These are phyloP conservation scores for Peronospora belbahrii DNA, from an alignment of 352 stramenopile species.

Conservation along the genomic window DNA sequence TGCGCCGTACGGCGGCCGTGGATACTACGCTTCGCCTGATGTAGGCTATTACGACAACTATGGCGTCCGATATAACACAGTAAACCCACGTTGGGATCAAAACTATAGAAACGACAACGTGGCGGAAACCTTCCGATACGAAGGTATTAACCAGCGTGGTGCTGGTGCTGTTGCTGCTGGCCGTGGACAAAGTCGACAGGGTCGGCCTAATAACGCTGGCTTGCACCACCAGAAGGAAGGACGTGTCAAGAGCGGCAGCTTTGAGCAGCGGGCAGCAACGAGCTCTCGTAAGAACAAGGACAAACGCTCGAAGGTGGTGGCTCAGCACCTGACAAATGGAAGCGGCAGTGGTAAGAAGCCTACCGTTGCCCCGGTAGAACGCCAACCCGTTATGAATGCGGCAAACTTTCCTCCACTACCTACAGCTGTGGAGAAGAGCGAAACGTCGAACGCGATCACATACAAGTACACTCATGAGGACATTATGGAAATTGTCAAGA, in stretches of 20 bases:
- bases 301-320: constrained; percentile 39
- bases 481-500: constrained; percentile 88
- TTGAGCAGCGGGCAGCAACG: constrained; percentile 35
- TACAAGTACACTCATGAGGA: constrained; percentile 83
- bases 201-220: constrained; percentile 24
- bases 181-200: constrained; percentile 30
- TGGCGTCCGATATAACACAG: constrained; percentile 59
- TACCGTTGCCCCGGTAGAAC: constrained; percentile 25
- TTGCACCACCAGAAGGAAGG: constrained; percentile 33
- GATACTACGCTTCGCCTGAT: constrained; percentile 55
- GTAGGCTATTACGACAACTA: constrained; percentile 78
- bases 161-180: constrained; percentile 13
- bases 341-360: constrained; percentile 28
- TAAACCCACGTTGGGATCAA: constrained; percentile 23
- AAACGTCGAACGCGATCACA: constrained; percentile 40
- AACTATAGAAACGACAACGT: constrained; percentile 30
- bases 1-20: constrained; percentile 43
- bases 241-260: constrained; percentile 45
- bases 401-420: constrained; percentile 80
- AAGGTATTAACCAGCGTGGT: constrained; percentile 27
- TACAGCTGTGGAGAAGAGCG: constrained; percentile 30
- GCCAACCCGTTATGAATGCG: constrained; percentile 72
- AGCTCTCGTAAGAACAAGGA: constrained; percentile 56
- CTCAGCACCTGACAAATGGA: constrained; percentile 27
- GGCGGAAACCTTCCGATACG: constrained; percentile 31